Base-by-base conservation (phyloP, 352 stramenopile species). In the Pythium periplocum region DNA sequence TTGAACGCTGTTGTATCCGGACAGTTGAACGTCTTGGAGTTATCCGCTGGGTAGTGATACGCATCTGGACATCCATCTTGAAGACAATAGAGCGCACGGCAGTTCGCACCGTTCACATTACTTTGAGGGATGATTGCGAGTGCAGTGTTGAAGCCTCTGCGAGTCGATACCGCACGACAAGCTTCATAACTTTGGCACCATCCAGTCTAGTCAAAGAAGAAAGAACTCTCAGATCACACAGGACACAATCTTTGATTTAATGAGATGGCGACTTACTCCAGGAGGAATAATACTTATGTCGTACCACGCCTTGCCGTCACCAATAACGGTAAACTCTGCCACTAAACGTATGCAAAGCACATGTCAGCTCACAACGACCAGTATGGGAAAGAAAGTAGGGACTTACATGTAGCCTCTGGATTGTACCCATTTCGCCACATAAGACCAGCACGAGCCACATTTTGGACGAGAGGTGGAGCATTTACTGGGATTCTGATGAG, bases 111-210 rank as follows among this genome's bases (percentile, higher is more conserved):
- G 44, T 68, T 53, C 35, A 26, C 35, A n/a, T 62, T 69, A 10
- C 10, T 55, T 49, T 57, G 39, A 2, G 71, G 71, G 1, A 65
- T 45, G 45, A 81, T 71, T 6, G 51, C 48, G 6, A 81, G 33
- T 0, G 61, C 55, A 11, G 73, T 58, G 55, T 81, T 81, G 60
- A 76, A 81, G 51, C 71, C 71, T n/a, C 43, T 60, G 32, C 55
- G 52, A 17, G 61, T 55, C 2, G 62, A 69, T 11, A 52, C 34
- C 6, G 12, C 26, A 2, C 47, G 49, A 45, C 66, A 73, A 39
- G 68, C 49, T 0, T 51, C 51, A 47, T 59, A 75, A 52, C 59
- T 75, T 0, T 32, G 39, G 55, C 67, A 75, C 4, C 51, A 46
- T n/a, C 39, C 55, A 6, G 67, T 59, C 56, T 71, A 51, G 38